phyloP scores from a whole-genome alignment of 805 yeast genomes.

The Saccharomycopsis fibuligera region DNA sequence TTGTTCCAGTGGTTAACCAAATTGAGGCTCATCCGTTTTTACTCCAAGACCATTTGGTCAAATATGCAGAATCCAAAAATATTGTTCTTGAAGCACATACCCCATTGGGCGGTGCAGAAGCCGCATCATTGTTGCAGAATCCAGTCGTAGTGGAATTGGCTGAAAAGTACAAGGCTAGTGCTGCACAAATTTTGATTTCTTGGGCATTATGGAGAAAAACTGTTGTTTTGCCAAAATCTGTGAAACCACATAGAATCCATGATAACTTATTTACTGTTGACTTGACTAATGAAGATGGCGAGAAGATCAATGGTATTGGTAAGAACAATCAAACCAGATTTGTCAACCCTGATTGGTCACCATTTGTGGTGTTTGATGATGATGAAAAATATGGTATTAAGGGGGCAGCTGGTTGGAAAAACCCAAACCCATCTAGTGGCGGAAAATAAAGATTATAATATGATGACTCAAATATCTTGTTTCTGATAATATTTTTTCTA shows the following conservation, averaged over 20 bases:
- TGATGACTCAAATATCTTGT: neutral
- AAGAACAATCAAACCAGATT: constrained; percentile 30
- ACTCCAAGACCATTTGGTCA: constrained; percentile 55
- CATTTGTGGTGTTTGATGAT: constrained; percentile 22
- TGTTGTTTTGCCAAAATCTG: constrained; percentile 47
- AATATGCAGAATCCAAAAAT: constrained; percentile 44
- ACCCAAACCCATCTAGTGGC: constrained; percentile 20
- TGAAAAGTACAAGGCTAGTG: constrained; percentile 33
- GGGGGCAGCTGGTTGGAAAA: constrained; percentile 19
- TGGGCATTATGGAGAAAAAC: constrained; percentile 46
- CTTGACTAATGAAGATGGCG: constrained; percentile 33
- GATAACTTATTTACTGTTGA: constrained; percentile 32
- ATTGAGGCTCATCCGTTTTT: constrained; percentile 70
- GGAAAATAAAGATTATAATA: neutral
- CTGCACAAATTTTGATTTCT: constrained; percentile 41
- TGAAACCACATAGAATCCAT: constrained; percentile 37
- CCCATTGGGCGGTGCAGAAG: constrained; percentile 66
- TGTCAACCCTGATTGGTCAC: constrained; percentile 29
- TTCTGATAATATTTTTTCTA: neutral
- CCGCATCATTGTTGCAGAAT: constrained; percentile 46
- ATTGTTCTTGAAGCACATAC: constrained; percentile 69
- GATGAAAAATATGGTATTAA: constrained; percentile 19
- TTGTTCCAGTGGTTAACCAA: constrained; percentile 68
- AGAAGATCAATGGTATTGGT: constrained; percentile 27
- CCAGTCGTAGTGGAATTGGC: constrained; percentile 39